A percentile compares a stretch with the other conserved stretches of the same genome.
phyloP scores from a whole-genome alignment of 1,284 basidiomycete genomes.

The Rhodotorula sp. region DNA sequence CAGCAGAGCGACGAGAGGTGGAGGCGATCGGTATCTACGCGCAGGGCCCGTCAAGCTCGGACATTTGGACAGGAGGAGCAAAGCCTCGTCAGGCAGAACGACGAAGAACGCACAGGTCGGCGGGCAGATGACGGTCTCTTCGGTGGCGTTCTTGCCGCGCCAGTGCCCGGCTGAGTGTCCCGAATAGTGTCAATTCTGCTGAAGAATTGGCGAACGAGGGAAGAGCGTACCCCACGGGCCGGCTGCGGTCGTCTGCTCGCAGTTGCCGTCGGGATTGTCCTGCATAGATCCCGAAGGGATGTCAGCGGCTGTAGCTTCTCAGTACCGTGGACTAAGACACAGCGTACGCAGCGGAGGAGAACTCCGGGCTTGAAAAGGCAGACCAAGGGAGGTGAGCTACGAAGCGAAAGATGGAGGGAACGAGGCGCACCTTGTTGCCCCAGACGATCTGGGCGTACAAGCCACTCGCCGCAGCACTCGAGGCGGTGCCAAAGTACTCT shows the following conservation, averaged over 20 bases:
- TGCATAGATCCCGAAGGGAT: conserved; percentile 1
- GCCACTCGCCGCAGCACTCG: conserved; percentile 11
- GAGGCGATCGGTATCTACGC: conserved; percentile 23
- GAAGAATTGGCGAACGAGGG: neutral
- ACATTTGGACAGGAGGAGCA: neutral
- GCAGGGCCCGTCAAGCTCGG: too few species aligned
- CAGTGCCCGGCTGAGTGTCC: conserved; percentile 21
- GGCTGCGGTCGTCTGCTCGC: conserved; percentile 14
- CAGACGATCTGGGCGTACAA: conserved; percentile 27
- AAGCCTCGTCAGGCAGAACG: too few species aligned
- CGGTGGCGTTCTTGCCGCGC: conserved; percentile 27
- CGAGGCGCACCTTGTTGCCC: conserved; percentile 22
- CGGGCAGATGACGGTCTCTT: conserved; percentile 35
- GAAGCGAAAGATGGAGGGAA: neutral
- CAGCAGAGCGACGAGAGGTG: conserved; percentile 31
- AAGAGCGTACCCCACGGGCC: conserved; percentile 23
- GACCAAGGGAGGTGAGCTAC: neutral
- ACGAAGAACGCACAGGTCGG: conserved; percentile 19
- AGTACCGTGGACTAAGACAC: neutral
- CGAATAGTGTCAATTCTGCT: neutral
- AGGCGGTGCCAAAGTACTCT: conserved; percentile 33
- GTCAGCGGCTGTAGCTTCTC: too few species aligned
- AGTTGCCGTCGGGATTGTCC: conserved; percentile 31
- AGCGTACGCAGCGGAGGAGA: neutral
- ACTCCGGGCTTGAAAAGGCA: neutral